Evolutionary conservation across 2,329 filamentous ascomycete genomes (phyloP), one percentile per base, ranked within the genome.

Genomic region (Lasiodiplodia theobromae): DNA sequence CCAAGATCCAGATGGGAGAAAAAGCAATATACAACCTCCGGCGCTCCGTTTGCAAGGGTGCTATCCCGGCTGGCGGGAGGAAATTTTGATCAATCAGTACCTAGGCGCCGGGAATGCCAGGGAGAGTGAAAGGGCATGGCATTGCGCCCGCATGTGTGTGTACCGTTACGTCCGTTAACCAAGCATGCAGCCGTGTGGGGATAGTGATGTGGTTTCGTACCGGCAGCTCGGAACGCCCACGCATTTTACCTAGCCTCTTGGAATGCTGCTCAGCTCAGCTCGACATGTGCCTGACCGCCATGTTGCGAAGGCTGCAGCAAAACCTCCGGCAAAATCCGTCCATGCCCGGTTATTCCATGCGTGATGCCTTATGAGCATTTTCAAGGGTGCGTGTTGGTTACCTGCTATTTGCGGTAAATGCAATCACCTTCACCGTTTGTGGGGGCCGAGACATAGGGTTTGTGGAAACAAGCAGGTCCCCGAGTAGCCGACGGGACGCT

Each of bases 301-400:
- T 44, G 12, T 18, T 16, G 4, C 16, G 18, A 44, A 44, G 4
- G 40, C 40, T 51, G 49, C 21, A 56, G 14, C 10, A 11, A 11
- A 16, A 6, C 3, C 8, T 52, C 31, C 10, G 60, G 18, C 8
- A 47, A 23, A 23, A 57, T 21, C 18, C 16, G 23, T 11, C 18
- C 8, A 47, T 21, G 14, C 21, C 23, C 54, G 34, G 54, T 31
- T 40, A 21, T 8, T 3, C 44, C 44, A 21, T n/a, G 44, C 18
- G 5, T 18, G 54, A 21, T 23, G 18, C 28, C 18, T 34, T 18
- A n/a, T 47, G 10, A 4, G 2, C 25, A 6, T 18, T n/a, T 47
- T 21, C 60, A 25, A 63, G 40, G 58, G 28, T 63, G 2, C 4
- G 18, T 63, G 58, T 51, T 63, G 60, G 25, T 4, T 28, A 64